Base-by-base conservation (phyloP, 2,329 filamentous ascomycete species). In the Lasiodiplodia sp. region DNA sequence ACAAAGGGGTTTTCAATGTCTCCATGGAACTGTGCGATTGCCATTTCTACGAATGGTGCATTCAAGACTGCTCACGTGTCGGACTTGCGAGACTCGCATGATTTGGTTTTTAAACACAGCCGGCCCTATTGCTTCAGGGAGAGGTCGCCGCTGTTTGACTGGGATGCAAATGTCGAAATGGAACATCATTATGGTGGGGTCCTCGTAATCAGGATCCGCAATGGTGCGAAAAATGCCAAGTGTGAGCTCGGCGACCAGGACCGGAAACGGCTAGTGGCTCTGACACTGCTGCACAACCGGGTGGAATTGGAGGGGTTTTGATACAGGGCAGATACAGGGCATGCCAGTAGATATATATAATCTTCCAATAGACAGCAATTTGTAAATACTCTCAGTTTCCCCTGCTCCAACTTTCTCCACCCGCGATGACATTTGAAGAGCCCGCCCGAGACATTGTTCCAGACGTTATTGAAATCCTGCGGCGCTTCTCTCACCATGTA, bases 11-110 rank as follows among this genome's bases (percentile, higher is more conserved):
- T 66, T 58, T 21, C 62, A 34, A 71, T 73, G 14, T 76, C 73
- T 21, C 75, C 75, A 10, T 77, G 75, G 75, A 75, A 75, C 65
- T 56, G 52, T 11, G 52, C 52, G 6, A 55, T 55, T 31, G 52
- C 52, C 18, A 14, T 28, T 16, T 55, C 52, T 2, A 14, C 52
- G 18, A 3, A 14, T 16, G 52, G 52, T 31, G 28, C 23, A 18
- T 55, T 55, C 25, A 55, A 11, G 18, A 55, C 52, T 31, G 52
- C 52, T 12, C 52, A 55, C 18, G 52, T 55, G 11, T 55, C 52
- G 23, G 52, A 55, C 7, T 28, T 55, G 18, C 11, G 52, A 12
- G 52, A 16, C 4, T 31, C 52, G 25, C 23, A 55, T 55, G 52
- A 55, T 34, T 14, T 55, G 28, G 52, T 55, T 4, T 31, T 55